Evolutionary conservation across 345 rosid genomes (phyloP).

Genomic region (Limnanthes douglasii): DNA sequence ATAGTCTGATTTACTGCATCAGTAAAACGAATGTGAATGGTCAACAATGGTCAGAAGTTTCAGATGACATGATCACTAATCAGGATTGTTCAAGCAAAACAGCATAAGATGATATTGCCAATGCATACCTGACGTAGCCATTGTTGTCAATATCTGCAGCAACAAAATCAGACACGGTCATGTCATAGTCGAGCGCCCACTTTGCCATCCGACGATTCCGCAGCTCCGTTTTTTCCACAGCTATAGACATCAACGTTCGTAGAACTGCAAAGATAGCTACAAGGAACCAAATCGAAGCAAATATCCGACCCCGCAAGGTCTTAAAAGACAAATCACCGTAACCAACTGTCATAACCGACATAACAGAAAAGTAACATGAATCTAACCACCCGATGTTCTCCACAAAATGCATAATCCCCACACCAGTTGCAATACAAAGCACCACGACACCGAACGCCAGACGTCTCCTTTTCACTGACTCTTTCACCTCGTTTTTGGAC

Average conservation of each 20-base stretch:
- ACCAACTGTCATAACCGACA: conserved; percentile 94
- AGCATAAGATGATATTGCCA: no score
- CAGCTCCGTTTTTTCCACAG: conserved; percentile 80
- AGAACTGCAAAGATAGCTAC: conserved; percentile 85
- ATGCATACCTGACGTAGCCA: conserved; percentile 76
- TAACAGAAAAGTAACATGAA: conserved; percentile 76
- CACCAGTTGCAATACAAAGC: conserved; percentile 74
- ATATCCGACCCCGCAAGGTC: conserved; percentile 52
- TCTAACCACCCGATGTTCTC: conserved; percentile 76
- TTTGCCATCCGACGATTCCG: conserved; percentile 63
- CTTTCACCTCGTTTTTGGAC: conserved; percentile 89
- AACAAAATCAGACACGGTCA: conserved; percentile 81
- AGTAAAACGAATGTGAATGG: no score
- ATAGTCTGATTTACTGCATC: conserved; percentile 67
- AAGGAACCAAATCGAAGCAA: conserved; percentile 83
- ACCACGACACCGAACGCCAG: conserved; percentile 80
- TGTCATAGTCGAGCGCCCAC: conserved; percentile 61
- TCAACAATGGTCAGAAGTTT: no score
- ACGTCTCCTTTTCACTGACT: conserved; percentile 83
- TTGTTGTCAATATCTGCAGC: conserved; percentile 79
- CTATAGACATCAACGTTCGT: conserved; percentile 61
- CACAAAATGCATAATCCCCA: conserved; percentile 59
- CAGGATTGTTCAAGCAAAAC: no score
- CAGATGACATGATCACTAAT: no score
- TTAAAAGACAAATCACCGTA: conserved; percentile 69